These are phyloP conservation scores for Nemania bipapillata DNA, from an alignment of 2,329 filamentous ascomycete species.

Conservation along the genomic window DNA sequence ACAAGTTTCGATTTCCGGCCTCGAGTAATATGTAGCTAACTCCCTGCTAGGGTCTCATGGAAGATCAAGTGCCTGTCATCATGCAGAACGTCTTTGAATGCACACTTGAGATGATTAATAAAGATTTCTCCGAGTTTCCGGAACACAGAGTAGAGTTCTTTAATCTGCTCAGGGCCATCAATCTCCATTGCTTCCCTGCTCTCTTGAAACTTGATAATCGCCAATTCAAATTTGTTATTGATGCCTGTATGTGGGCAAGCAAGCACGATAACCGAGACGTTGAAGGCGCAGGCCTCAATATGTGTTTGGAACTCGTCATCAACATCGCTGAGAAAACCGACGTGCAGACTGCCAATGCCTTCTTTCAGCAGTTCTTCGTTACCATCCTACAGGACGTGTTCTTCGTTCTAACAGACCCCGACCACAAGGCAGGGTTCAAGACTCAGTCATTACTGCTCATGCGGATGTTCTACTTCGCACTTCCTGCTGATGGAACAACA, in stretches of 20 bases:
- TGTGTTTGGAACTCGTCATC: slow-evolving; percentile 96
- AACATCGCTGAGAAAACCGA: slow-evolving; percentile 97
- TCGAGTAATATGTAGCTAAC: slow-evolving; percentile 34
- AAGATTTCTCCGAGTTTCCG: slow-evolving; percentile 98
- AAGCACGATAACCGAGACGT: slow-evolving; percentile 99
- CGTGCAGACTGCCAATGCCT: slow-evolving; percentile 83
- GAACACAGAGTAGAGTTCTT: slow-evolving; percentile 99
- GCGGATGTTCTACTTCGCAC: slow-evolving; percentile 96
- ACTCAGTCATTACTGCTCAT: slow-evolving; percentile 93
- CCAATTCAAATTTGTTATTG: slow-evolving; percentile 99
- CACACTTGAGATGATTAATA: slow-evolving; percentile 99
- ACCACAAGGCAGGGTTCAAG: slow-evolving; percentile 99
- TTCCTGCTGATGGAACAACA: slow-evolving; percentile 71
- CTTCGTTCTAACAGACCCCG: slow-evolving; percentile 95
- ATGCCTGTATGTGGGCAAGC: slow-evolving; percentile 99
- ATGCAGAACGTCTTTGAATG: slow-evolving; percentile 99
- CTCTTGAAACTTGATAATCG: slow-evolving; percentile 92
- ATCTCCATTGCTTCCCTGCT: slow-evolving; percentile 94
- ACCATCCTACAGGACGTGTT: slow-evolving; percentile 97
- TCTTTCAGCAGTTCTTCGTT: slow-evolving; percentile 98
- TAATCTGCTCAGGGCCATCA: slow-evolving; percentile 94
- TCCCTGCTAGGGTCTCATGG: slow-evolving; percentile 80
- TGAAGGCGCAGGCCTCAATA: slow-evolving; percentile 93
- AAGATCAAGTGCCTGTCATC: slow-evolving; percentile 95
- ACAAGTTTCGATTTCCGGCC: slow-evolving; percentile 48